These are phyloP conservation scores for Diaporthe ilicicola DNA, from an alignment of 2,329 filamentous ascomycete species.

Conservation along the genomic window DNA sequence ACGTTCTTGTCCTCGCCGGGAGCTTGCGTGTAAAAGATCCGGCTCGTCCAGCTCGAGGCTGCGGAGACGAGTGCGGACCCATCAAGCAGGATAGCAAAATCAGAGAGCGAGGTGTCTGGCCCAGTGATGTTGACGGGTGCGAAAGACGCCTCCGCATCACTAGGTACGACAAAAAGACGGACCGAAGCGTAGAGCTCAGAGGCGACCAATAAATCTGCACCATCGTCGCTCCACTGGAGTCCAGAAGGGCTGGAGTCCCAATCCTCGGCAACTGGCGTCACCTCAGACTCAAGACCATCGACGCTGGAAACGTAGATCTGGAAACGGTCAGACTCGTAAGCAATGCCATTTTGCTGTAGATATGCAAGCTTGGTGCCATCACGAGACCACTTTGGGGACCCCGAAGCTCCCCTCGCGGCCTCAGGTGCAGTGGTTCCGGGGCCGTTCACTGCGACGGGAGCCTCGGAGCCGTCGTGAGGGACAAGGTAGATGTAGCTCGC, in stretches of 20 bases:
- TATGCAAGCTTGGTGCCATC: slow-evolving; percentile 67
- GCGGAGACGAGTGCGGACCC: slow-evolving; percentile 43
- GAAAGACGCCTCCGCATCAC: slow-evolving; percentile 33
- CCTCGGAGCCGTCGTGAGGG: slow-evolving; percentile 43
- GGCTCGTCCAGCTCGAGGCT: slow-evolving; percentile 46
- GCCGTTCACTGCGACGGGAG: slow-evolving; percentile 46
- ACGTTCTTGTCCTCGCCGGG: slow-evolving; percentile 41
- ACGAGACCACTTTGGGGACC: slow-evolving; percentile 60
- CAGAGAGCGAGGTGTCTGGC: slow-evolving; percentile 40
- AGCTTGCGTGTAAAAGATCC: slow-evolving; percentile 44
- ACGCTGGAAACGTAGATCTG: slow-evolving; percentile 48
- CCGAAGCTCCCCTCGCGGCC: slow-evolving; percentile 45
- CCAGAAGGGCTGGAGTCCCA: slow-evolving; percentile 44
- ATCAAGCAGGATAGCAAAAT: slow-evolving; percentile 41
- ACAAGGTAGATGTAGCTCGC: slow-evolving; percentile 45
- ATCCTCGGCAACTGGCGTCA: slow-evolving; percentile 42
- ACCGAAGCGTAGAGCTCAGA: slow-evolving; percentile 2
- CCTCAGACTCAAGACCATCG: slow-evolving; percentile 57
- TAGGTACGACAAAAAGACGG: background rate
- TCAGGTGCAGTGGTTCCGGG: slow-evolving; percentile 42
- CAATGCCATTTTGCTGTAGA: slow-evolving; percentile 66
- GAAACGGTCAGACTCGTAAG: slow-evolving; percentile 61
- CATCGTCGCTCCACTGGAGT: slow-evolving; percentile 39
- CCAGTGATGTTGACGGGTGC: slow-evolving; percentile 45
- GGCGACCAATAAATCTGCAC: background rate